Evolutionary conservation across 495 filamentous ascomycete genomes (phyloP).

Genomic region (Wilcoxina mikolae): DNA sequence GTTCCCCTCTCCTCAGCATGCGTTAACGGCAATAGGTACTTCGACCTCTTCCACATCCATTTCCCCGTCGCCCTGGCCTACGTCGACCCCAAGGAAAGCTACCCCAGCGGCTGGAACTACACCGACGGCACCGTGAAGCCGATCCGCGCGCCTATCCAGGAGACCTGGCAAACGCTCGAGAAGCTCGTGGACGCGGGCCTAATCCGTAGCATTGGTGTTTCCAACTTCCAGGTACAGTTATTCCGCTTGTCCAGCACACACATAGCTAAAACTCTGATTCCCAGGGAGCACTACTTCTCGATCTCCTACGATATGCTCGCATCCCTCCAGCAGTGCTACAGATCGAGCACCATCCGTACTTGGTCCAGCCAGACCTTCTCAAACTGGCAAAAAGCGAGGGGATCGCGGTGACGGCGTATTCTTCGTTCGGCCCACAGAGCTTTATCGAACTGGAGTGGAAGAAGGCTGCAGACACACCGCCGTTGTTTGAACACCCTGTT

Average conservation of each 20-base stretch:
- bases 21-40: not conserved
- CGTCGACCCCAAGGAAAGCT: conserved; percentile 59
- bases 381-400: conserved; percentile 54
- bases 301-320: conserved; percentile 70
- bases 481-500: conserved; percentile 53
- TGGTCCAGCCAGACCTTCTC: conserved; percentile 63
- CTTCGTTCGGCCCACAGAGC: conserved; percentile 70
- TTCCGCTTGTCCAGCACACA: no score
- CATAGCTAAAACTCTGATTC: no score
- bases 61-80: conserved; percentile 55
- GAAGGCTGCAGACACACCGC: conserved; percentile 48
- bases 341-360: conserved; percentile 97
- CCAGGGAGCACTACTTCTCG: conserved; percentile 64
- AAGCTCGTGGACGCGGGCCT: conserved; percentile 52
- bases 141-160: conserved; percentile 51
- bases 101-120: conserved; percentile 61
- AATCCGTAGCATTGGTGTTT: conserved; percentile 65
- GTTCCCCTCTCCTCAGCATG: not conserved
- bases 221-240: no score
- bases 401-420: conserved; percentile 77
- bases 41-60: conserved; percentile 10
- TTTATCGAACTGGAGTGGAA: conserved; percentile 71
- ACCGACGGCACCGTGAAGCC: conserved; percentile 45
- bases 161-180: conserved; percentile 88
- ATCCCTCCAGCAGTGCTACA: conserved; percentile 70